Base-by-base conservation (phyloP, 2,329 filamentous ascomycete species). In the Trichoderma gracile region DNA sequence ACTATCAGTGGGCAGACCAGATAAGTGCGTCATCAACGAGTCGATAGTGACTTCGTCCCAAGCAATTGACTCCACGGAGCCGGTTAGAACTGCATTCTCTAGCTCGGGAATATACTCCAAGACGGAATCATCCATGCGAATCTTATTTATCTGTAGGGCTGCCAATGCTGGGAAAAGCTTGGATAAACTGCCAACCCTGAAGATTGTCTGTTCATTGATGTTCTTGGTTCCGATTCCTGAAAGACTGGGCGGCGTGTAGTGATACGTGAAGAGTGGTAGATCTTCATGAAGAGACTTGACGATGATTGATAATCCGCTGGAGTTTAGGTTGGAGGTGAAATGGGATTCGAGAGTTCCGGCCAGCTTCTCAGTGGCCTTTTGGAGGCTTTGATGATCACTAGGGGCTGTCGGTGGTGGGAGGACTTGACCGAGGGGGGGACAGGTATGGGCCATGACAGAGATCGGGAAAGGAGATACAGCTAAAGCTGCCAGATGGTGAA, bases 31-130 rank as follows among this genome's bases (percentile, higher is more conserved):
- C 1, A 80, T 78, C 9, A 84, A 70, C 21, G 79, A 75, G 5
- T 75, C 75, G 5, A 82, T 71, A 0, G 81, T 84, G 38, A 84
- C 72, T 10, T 80, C 77, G 42, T 82, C 76, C 81, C 81, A 84
- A 47, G 77, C 70, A 2, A 80, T 71, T 1, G 73, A 71, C 25
- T 72, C 70, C 8, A 79, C 70, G 4, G 45, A 42, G 23, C 10
- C 3, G 27, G 33, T 69, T 59, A 8, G 19, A 10, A 15, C 5
- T 1, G 56, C 21, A 3, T 17, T 6, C 10, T 59, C n/a, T 9
- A 59, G 19, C 25, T 49, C 56, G 5, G 45, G 56, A 19, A 59
- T 40, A 14, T 59, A 59, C 15, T 50, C 40, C 7, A 49, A 17
- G 3, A 59, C 45, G 8, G 40, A 23, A 27, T 59, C 56, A 19